Conservation (phyloP, 2,329 filamentous ascomycete genomes). For the Didymellaceae sp. region DNA sequence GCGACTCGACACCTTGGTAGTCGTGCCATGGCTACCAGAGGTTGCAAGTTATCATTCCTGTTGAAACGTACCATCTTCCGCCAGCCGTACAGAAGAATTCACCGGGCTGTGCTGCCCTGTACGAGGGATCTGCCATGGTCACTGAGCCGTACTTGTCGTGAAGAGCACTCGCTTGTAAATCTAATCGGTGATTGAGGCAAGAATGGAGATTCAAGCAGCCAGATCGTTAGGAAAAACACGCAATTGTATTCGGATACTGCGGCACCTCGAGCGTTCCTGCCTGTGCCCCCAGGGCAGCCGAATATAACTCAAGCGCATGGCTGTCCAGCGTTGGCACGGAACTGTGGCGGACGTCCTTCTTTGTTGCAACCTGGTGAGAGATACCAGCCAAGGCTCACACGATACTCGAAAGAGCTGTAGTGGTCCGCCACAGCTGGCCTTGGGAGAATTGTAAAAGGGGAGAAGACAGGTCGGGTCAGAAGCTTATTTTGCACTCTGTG, state of each 20-base stretch:
- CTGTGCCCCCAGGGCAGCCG: not conserved
- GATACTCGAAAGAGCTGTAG: slow-evolving; percentile 1
- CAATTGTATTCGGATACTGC: not conserved
- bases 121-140: slow-evolving; percentile 12
- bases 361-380: slow-evolving; percentile 6
- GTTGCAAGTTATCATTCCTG: too few relatives aligned
- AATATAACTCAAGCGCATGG: not conserved
- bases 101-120: slow-evolving; percentile 16
- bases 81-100: slow-evolving; percentile 24
- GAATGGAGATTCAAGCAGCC: not conserved
- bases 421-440: not conserved
- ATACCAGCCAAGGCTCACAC: not conserved
- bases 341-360: slow-evolving; percentile 9
- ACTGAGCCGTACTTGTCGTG: too few relatives aligned
- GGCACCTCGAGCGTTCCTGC: not conserved
- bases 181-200: not conserved
- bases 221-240: not conserved
- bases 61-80: slow-evolving; percentile 18
- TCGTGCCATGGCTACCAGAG: not conserved
- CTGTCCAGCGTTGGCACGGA: not conserved
- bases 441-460: not conserved
- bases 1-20: too few relatives aligned
- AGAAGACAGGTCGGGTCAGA: slow-evolving; percentile 10
- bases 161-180: not conserved
- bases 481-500: not conserved